phyloP scores from a whole-genome alignment of 306 rosid species.

The Cyclanthera cordifolia region DNA sequence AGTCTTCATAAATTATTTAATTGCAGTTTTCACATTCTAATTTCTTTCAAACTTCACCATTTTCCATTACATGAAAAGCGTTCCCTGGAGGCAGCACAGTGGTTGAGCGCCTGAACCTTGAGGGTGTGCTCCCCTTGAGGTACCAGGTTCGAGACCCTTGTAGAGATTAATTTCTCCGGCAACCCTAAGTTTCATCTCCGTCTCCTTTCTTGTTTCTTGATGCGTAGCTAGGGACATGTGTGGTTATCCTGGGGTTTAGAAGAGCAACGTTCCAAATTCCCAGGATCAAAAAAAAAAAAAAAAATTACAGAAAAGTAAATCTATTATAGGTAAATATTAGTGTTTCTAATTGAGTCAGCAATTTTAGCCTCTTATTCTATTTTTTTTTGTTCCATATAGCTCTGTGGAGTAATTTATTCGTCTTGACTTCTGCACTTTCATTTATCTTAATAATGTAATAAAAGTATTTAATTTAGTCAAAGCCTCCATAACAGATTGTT shows the following conservation, averaged over 20 bases:
- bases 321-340: not conserved
- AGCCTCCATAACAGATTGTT: slow-evolving; percentile 34
- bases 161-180: too few species aligned
- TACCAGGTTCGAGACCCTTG: too few species aligned
- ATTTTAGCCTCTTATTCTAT: not conserved
- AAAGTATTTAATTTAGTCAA: slow-evolving; percentile 11
- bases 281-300: too few species aligned
- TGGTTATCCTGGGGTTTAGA: too few species aligned
- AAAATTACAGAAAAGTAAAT: too few species aligned
- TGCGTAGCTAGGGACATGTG: too few species aligned
- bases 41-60: not conserved
- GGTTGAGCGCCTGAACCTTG: too few species aligned
- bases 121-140: too few species aligned
- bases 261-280: too few species aligned
- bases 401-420: not conserved
- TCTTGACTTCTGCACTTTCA: not conserved
- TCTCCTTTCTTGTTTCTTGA: too few species aligned
- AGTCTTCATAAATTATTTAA: not conserved
- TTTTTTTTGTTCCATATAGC: not conserved
- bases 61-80: not conserved
- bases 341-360: not conserved
- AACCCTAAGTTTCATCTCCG: too few species aligned
- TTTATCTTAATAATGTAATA: not conserved
- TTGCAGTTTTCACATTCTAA: not conserved
- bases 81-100: too few species aligned